Evolutionary conservation across 345 rosid genomes (phyloP), one percentile per base, ranked within the genome.

Genomic region (Isatis tinctoria): DNA sequence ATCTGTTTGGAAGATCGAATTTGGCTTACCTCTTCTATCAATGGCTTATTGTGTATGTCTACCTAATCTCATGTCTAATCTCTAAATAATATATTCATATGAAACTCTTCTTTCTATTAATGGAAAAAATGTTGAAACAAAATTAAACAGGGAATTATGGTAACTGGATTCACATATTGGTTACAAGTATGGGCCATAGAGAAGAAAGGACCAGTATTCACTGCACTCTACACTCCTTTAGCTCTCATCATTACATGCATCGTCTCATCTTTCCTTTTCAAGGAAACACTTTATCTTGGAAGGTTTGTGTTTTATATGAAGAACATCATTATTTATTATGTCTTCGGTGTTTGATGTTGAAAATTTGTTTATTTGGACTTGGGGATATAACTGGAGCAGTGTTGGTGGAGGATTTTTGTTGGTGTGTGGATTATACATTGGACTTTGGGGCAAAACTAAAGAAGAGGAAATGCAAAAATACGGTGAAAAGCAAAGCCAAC

Each of bases 171-270:
- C 9, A 80, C 92, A 16, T 91, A 89, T 75, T 91, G 96, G 90
- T 63, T 93, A 33, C 98, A 91, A 93, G 86, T 87, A 3, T 90
- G 98, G 98, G 80, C 83, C 0, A 86, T 89, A 66, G 87, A 91
- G 84, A 87, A 87, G 85, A 93, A 83, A 80, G 97, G 98, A 16
- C 96, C 98, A 13, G 92, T 93, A 49, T 93, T 89, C 80, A 81
- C 87, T 3, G 82, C 97, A 49, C 82, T 83, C 60, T 93, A 87
- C 80, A 87, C 96, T 70, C 98, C 98, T 26, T 60, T 91, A 14
- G 87, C 97, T 13, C 96, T 93, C 22, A 83, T 89, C 10, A 80
- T 93, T 11, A 85, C 98, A 1, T 88, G 88, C 59, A 60, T 87
- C 54, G 68, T 82, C 85, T 91, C 98, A 14, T 82, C 84, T 47